These are phyloP conservation scores for Trichoderma sp. DNA, from an alignment of 2,329 filamentous ascomycete genomes.

Conservation along the genomic window DNA sequence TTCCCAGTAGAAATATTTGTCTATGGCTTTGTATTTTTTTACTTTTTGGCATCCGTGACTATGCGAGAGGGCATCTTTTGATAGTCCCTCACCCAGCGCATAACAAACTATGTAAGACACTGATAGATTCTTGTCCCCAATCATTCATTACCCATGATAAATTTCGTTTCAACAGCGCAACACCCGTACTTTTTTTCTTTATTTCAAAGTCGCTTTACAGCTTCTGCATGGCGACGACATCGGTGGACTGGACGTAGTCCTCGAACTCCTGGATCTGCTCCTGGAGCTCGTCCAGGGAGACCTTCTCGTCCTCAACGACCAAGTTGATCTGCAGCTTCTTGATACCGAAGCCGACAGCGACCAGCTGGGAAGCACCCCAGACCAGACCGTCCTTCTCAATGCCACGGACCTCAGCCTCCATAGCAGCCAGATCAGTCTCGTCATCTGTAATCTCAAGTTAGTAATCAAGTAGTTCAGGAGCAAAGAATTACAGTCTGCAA, in stretches of 20 bases:
- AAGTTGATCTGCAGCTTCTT: constrained; percentile 99
- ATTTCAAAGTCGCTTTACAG: constrained; percentile 59
- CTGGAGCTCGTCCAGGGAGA: constrained; percentile 85
- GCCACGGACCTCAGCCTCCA: constrained; percentile 77
- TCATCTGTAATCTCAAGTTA: constrained; percentile 60
- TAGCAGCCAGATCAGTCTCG: constrained; percentile 84
- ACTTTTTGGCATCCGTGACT: constrained; percentile 23
- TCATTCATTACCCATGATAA: constrained; percentile 28
- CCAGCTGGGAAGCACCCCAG: constrained; percentile 90
- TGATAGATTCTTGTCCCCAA: constrained; percentile 24
- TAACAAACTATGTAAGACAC: constrained; percentile 20
- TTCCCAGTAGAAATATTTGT: constrained; percentile 9
- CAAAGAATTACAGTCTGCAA: neutral
- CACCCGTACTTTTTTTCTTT: neutral
- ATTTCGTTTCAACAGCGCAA: constrained; percentile 22
- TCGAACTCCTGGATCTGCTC: constrained; percentile 80
- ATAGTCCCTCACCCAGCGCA: constrained; percentile 24
- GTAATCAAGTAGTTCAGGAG: neutral
- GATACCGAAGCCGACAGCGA: constrained; percentile 94
- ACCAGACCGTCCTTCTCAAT: constrained; percentile 93
- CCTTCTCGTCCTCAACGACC: constrained; percentile 95
- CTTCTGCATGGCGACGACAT: constrained; percentile 91
- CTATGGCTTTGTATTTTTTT: constrained; percentile 25
- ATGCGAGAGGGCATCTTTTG: constrained; percentile 24
- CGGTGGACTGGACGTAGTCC: constrained; percentile 94